Percentiles rank a stretch among this genome's conserved stretches.
phyloP scores from a whole-genome alignment of 345 rosid genomes.

The Pugionium dolabratum region DNA sequence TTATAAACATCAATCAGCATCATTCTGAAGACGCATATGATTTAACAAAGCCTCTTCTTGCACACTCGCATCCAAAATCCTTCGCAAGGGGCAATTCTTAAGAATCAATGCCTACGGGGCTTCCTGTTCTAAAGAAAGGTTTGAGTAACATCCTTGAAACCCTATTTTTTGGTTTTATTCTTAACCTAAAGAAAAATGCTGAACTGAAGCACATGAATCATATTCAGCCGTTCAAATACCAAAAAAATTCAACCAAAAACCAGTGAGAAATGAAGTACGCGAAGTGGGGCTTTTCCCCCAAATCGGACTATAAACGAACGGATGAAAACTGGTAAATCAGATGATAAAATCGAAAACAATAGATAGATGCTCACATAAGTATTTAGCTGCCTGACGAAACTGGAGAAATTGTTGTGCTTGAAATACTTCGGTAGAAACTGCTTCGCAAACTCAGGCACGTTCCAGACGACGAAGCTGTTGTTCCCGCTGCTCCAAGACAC shows the following conservation, averaged over 20 bases:
- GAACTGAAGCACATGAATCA: not conserved
- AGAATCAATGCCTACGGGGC: not conserved
- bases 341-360: not conserved
- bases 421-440: slow-evolving; percentile 58
- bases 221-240: not conserved
- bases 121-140: not conserved
- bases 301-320: not conserved
- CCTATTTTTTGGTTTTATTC: not conserved
- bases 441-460: slow-evolving; percentile 53
- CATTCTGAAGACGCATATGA: not conserved
- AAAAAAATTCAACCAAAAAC: not conserved
- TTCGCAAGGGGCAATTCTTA: not conserved
- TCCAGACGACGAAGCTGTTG: slow-evolving; percentile 62
- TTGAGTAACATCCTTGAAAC: not conserved
- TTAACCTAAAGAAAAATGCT: not conserved
- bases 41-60: not conserved
- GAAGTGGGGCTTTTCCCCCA: not conserved
- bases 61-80: not conserved
- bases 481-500: slow-evolving; percentile 56
- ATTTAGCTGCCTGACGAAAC: slow-evolving; percentile 62
- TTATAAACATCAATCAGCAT: slow-evolving; percentile 1
- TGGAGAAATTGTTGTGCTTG: slow-evolving; percentile 69
- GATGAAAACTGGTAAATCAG: not conserved
- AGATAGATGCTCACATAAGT: slow-evolving; percentile 49
- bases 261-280: not conserved